These are phyloP conservation scores for Suillus spraguei DNA, from an alignment of 768 basidiomycete species.

Conservation along the genomic window DNA sequence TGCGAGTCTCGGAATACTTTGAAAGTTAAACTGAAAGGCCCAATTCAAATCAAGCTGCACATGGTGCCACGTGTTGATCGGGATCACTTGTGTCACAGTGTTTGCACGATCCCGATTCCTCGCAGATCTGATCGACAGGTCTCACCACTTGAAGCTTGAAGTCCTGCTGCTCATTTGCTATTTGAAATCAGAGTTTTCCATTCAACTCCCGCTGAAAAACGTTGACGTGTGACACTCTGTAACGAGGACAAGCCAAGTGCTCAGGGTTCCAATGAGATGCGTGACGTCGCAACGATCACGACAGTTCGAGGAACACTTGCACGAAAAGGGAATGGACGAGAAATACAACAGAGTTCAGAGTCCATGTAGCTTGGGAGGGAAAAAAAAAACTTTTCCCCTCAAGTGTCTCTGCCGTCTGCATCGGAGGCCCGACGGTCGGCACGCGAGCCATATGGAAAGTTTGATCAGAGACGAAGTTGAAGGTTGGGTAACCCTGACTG, in stretches of 20 bases:
- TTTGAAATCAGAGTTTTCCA: not conserved
- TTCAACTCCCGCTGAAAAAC: no score
- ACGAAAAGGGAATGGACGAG: not conserved
- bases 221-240: no score
- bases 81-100: not conserved
- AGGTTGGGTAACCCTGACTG: not conserved
- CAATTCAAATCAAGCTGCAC: not conserved
- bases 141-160: not conserved
- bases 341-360: not conserved
- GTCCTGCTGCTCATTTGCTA: not conserved
- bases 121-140: slow-evolving; percentile 2
- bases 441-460: not conserved
- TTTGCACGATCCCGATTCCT: not conserved
- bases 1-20: not conserved
- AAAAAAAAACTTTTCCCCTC: not conserved
- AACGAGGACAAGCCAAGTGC: no score
- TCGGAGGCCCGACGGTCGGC: not conserved
- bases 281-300: not conserved
- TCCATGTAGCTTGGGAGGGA: not conserved
- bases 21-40: not conserved
- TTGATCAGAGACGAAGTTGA: not conserved
- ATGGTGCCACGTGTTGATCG: slow-evolving; percentile 2
- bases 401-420: not conserved
- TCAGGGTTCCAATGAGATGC: not conserved
- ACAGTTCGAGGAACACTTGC: not conserved